Conservation (phyloP, 805 yeast species). For the Clavispora phyllophila region DNA sequence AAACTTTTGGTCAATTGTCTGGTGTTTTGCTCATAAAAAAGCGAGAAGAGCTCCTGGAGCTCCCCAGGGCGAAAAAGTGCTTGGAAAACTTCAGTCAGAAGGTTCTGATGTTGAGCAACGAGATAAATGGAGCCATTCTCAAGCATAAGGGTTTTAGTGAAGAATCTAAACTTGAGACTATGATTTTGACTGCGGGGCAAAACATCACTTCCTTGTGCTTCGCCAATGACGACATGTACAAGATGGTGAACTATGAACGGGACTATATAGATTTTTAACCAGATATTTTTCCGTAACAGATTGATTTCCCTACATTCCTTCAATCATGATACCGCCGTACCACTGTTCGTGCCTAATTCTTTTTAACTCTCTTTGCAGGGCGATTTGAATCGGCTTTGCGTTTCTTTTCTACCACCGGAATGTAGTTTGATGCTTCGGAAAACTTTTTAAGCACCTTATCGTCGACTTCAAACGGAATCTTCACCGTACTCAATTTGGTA, state of each 20-base stretch:
- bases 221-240: constrained; percentile 29
- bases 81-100: constrained; percentile 20
- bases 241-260: constrained; percentile 32
- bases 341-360: not conserved
- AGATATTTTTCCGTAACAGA: too few species aligned
- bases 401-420: constrained; percentile 1
- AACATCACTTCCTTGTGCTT: constrained; percentile 28
- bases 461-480: constrained; percentile 16
- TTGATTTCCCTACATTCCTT: too few species aligned
- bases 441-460: constrained; percentile 7
- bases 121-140: constrained; percentile 16
- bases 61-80: constrained; percentile 10
- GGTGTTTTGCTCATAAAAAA: constrained; percentile 7
- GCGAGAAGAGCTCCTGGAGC: constrained; percentile 5
- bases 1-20: constrained; percentile 7
- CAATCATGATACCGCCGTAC: too few species aligned
- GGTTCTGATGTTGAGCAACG: constrained; percentile 17
- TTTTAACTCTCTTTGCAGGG: not conserved
- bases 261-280: constrained; percentile 27
- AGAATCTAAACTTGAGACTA: constrained; percentile 27
- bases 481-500: constrained; percentile 21
- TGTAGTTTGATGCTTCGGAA: not conserved
- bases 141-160: constrained; percentile 23
- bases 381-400: not conserved
- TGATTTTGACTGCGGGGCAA: constrained; percentile 24